Conservation (phyloP, 108 stramenopile genomes). For the Cyclotella kingstonii region DNA sequence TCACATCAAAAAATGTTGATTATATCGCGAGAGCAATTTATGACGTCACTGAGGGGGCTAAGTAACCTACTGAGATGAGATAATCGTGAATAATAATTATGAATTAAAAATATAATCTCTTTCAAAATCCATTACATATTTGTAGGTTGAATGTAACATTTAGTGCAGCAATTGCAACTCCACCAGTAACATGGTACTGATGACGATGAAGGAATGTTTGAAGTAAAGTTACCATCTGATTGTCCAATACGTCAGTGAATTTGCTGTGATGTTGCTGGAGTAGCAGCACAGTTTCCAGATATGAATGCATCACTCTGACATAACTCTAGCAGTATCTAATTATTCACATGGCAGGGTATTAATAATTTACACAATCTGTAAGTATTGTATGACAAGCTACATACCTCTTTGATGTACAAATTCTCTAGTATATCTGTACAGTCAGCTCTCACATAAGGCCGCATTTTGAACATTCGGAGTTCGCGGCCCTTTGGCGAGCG, state of each 20-base stretch:
- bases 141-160: slow-evolving; percentile 12
- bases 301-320: slow-evolving; percentile 17
- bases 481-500: too few relatives aligned
- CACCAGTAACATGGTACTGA: slow-evolving; percentile 11
- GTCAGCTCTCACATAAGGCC: too few relatives aligned
- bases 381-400: too few relatives aligned
- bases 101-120: not conserved
- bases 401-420: too few relatives aligned
- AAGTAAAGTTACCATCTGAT: not conserved
- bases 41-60: slow-evolving; percentile 82
- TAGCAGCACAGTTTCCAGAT: slow-evolving; percentile 20
- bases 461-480: too few relatives aligned
- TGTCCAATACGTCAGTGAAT: not conserved
- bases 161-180: slow-evolving; percentile 38
- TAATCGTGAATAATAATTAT: too few relatives aligned
- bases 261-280: not conserved
- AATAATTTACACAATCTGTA: too few relatives aligned
- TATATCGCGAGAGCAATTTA: slow-evolving; percentile 94
- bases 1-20: slow-evolving; percentile 93
- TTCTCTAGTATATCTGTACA: too few relatives aligned
- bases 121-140: too few relatives aligned
- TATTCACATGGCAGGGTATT: not conserved
- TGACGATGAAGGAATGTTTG: slow-evolving; percentile 6
- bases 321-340: slow-evolving; percentile 15
- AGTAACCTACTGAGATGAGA: too few relatives aligned